Evolutionary conservation across 805 yeast genomes (phyloP).

Genomic region (Saccharomyces cerevisiae): DNA sequence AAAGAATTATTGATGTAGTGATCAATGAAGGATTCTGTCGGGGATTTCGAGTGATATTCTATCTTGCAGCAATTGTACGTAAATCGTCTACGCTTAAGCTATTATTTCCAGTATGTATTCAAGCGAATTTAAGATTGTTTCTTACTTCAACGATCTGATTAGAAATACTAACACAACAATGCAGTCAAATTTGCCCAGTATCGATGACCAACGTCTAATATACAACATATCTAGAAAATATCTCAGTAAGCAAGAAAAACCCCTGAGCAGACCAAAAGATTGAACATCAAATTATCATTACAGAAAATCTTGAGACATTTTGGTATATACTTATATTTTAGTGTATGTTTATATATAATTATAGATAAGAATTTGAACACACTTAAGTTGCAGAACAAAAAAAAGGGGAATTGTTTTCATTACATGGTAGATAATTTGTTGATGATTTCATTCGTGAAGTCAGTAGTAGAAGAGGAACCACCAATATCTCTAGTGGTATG

Average conservation of each 20-base stretch:
- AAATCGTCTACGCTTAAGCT: slow-evolving; percentile 27
- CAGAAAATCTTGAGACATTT: neutral
- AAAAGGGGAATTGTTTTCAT: neutral
- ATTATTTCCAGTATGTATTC: slow-evolving; percentile 25
- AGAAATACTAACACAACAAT: neutral
- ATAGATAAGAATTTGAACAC: neutral
- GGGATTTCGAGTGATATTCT: slow-evolving; percentile 57
- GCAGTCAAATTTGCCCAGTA: slow-evolving; percentile 15
- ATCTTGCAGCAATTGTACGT: slow-evolving; percentile 51
- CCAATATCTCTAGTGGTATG: slow-evolving; percentile 84
- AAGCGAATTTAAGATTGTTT: neutral
- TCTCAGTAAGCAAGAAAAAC: slow-evolving; percentile 6
- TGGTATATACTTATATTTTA: neutral
- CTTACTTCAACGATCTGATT: neutral
- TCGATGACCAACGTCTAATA: slow-evolving; percentile 20
- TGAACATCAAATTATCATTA: neutral
- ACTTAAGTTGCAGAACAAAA: neutral
- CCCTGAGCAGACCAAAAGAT: neutral
- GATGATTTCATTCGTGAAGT: slow-evolving; percentile 87
- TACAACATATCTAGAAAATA: slow-evolving; percentile 18
- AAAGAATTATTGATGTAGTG: slow-evolving; percentile 51
- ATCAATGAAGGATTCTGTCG: slow-evolving; percentile 65
- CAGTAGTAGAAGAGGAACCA: slow-evolving; percentile 82
- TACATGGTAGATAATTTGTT: slow-evolving; percentile 41
- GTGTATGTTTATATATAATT: neutral